phyloP scores from a whole-genome alignment of 345 rosid genomes.

The Eucalyptus erythrocorys region DNA sequence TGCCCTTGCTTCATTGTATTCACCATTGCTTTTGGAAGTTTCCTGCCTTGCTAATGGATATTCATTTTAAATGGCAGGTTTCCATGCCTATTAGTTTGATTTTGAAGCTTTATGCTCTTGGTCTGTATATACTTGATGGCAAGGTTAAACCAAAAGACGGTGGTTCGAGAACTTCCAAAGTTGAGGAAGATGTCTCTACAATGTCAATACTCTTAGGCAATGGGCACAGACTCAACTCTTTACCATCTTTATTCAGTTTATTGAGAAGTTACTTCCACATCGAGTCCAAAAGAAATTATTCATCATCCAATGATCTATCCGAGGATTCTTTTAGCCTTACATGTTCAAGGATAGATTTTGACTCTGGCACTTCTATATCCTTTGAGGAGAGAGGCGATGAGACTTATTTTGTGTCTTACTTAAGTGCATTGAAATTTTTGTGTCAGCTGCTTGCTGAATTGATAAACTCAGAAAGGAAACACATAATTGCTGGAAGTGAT shows the following conservation, averaged over 20 bases:
- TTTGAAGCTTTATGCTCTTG: slow-evolving; percentile 61
- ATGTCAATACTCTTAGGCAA: slow-evolving; percentile 28
- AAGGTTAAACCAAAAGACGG: slow-evolving; percentile 11
- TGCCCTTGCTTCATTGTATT: not conserved
- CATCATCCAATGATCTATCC: not conserved
- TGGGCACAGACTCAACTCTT: slow-evolving; percentile 20
- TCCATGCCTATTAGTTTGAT: slow-evolving; percentile 32
- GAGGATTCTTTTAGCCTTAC: slow-evolving; percentile 1
- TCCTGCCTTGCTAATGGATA: not conserved
- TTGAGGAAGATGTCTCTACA: slow-evolving; percentile 20
- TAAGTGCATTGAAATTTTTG: slow-evolving; percentile 57
- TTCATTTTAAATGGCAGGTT: slow-evolving; percentile 36
- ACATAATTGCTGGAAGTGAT: slow-evolving; percentile 32
- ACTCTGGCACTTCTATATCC: slow-evolving; percentile 1
- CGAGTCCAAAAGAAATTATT: slow-evolving; percentile 10
- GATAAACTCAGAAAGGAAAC: slow-evolving; percentile 45
- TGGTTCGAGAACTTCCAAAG: slow-evolving; percentile 14
- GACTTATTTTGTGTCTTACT: slow-evolving; percentile 26
- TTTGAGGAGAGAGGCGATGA: slow-evolving; percentile 12
- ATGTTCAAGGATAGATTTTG: slow-evolving; percentile 7
- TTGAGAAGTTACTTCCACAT: slow-evolving; percentile 28
- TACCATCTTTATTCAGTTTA: slow-evolving; percentile 31
- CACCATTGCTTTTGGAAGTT: not conserved
- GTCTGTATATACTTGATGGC: slow-evolving; percentile 25
- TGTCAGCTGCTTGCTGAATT: slow-evolving; percentile 73